These are phyloP conservation scores for Tetragonia tetragonoides DNA, from an alignment of 148 eudicot genomes.

Conservation along the genomic window DNA sequence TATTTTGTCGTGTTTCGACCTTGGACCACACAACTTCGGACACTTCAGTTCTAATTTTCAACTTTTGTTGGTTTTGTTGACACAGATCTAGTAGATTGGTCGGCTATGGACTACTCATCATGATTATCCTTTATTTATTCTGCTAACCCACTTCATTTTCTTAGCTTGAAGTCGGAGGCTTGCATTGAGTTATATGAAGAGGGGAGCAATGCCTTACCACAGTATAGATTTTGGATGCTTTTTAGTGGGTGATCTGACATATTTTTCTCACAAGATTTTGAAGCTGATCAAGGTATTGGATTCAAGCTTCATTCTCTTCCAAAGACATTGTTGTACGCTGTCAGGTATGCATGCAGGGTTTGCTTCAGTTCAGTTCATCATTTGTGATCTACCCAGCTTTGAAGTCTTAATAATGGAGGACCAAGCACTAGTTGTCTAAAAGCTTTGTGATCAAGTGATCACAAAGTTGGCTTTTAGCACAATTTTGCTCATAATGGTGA, in stretches of 20 bases:
- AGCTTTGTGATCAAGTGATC: neutral
- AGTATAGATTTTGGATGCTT: constrained; percentile 20
- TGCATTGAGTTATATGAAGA: neutral
- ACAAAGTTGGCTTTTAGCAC: neutral
- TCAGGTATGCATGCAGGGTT: constrained; percentile 28
- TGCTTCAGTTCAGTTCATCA: constrained; percentile 17
- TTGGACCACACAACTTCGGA: constrained; percentile 29
- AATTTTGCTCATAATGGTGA: neutral
- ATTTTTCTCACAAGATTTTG: neutral
- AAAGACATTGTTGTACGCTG: neutral
- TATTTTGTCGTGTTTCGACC: constrained; percentile 26
- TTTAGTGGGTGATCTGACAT: constrained; percentile 12
- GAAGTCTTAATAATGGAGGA: neutral
- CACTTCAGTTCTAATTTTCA: constrained; percentile 34
- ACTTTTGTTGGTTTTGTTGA: constrained; percentile 37
- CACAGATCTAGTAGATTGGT: constrained; percentile 46
- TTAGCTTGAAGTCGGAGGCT: constrained; percentile 40
- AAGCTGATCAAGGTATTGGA: constrained; percentile 10
- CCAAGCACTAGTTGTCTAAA: neutral
- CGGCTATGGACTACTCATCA: constrained; percentile 38
- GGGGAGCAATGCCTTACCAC: constrained; percentile 23
- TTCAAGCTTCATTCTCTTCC: constrained; percentile 12
- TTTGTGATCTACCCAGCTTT: neutral
- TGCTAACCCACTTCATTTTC: constrained; percentile 46
- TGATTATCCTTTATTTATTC: constrained; percentile 31